These are phyloP conservation scores for Lecanicillium sp. DNA, from an alignment of 2,329 filamentous ascomycete species.

Conservation along the genomic window DNA sequence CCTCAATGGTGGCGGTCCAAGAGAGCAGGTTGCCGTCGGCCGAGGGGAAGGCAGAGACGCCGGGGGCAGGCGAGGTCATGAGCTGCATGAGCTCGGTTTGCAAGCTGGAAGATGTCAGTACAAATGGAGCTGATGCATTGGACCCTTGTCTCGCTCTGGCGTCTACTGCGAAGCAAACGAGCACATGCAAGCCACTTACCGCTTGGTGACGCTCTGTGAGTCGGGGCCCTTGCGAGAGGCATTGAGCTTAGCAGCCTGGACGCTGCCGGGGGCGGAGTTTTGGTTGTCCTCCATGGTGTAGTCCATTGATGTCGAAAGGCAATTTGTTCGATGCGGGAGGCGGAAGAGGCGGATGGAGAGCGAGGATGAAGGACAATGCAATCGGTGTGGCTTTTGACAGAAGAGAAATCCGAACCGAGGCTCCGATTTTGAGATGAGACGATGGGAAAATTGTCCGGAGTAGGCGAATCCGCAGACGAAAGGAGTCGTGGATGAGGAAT, in stretches of 20 bases:
- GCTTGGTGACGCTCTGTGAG: constrained; percentile 70
- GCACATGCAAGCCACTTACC: constrained; percentile 43
- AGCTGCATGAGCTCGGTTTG: constrained; percentile 98
- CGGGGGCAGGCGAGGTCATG: constrained; percentile 90
- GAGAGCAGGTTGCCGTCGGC: constrained; percentile 83
- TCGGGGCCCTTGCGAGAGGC: constrained; percentile 54
- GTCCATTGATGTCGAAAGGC: constrained; percentile 29
- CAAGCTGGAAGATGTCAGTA: constrained; percentile 49
- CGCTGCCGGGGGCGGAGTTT: constrained; percentile 59
- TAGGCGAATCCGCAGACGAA: neutral
- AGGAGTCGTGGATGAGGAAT: neutral
- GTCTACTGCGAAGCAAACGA: too few relatives aligned
- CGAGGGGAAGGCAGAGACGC: constrained; percentile 90
- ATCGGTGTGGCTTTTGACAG: too few relatives aligned
- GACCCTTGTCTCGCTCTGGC: too few relatives aligned
- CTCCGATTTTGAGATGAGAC: too few relatives aligned
- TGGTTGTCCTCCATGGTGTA: constrained; percentile 52
- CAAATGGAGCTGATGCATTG: constrained; percentile 2
- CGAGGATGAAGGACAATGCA: too few relatives aligned
- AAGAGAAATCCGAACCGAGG: too few relatives aligned
- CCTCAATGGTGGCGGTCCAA: constrained; percentile 92
- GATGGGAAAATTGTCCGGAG: neutral
- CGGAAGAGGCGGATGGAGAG: neutral
- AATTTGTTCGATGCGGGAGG: too few relatives aligned
- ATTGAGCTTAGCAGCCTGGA: constrained; percentile 56